These are phyloP conservation scores for Salvia hispanica DNA, from an alignment of 257 asterid genomes.

Conservation along the genomic window DNA sequence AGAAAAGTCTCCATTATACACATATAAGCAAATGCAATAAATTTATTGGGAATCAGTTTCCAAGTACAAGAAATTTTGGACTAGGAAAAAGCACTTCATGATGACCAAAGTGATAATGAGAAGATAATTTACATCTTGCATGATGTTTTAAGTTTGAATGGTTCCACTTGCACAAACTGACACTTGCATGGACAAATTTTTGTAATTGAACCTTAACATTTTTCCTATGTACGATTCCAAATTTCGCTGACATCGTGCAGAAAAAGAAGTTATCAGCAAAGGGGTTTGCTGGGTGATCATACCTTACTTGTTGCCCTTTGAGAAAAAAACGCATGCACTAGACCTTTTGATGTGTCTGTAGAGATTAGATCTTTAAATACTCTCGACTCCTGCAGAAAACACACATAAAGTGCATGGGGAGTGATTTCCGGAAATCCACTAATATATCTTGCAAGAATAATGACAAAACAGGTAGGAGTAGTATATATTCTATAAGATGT, in stretches of 20 bases:
- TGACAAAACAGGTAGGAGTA: conserved; percentile 23
- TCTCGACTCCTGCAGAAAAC: conserved; percentile 61
- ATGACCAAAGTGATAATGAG: background rate
- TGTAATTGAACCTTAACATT: conserved; percentile 2
- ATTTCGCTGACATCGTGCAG: conserved; percentile 8
- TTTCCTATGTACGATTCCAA: background rate
- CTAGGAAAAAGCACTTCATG: background rate
- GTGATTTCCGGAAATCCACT: background rate
- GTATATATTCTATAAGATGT: background rate
- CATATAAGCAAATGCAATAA: background rate
- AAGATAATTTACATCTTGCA: background rate
- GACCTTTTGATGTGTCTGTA: conserved; percentile 77
- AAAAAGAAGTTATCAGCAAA: conserved; percentile 11
- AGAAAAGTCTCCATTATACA: background rate
- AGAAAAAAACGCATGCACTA: conserved; percentile 89
- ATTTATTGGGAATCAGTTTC: background rate
- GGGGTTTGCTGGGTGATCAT: conserved; percentile 23
- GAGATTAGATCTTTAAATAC: conserved; percentile 62
- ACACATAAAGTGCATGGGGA: conserved; percentile 15
- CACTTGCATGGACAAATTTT: background rate
- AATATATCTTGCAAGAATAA: conserved; percentile 19
- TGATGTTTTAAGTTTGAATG: background rate
- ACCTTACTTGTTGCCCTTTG: conserved; percentile 91
- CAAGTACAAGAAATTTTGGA: background rate
- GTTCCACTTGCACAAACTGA: background rate